Evolutionary conservation across 2,329 filamentous ascomycete species (phyloP).

Genomic region (Monilinia aucupariae): DNA sequence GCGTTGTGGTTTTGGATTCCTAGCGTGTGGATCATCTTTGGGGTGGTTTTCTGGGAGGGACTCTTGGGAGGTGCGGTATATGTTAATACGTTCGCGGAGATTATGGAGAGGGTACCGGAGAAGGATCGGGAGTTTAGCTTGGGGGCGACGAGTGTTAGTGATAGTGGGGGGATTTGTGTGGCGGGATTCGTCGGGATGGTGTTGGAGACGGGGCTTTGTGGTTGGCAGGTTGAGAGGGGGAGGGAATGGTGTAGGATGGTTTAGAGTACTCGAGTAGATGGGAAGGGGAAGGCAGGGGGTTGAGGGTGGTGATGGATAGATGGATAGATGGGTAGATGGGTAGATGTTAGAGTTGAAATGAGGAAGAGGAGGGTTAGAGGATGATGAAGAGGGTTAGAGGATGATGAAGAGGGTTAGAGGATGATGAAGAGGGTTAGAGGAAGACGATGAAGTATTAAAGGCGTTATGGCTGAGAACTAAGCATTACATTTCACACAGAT

Average conservation of each 20-base stretch:
- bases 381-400: neutral
- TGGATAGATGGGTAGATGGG: too few species aligned
- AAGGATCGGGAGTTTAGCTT: constrained; percentile 87
- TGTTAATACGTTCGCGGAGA: constrained; percentile 92
- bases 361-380: neutral
- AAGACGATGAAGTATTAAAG: neutral
- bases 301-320: neutral
- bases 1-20: constrained; percentile 77
- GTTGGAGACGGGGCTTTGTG: constrained; percentile 76
- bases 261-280: neutral
- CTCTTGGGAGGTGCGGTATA: constrained; percentile 87
- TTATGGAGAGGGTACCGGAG: constrained; percentile 72
- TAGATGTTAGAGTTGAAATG: too few species aligned
- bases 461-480: too few species aligned
- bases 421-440: neutral
- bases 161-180: constrained; percentile 84
- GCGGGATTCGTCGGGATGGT: constrained; percentile 79
- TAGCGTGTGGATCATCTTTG: constrained; percentile 77
- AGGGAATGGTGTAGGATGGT: constrained; percentile 60
- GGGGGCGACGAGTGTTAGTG: constrained; percentile 83
- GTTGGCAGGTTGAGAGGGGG: constrained; percentile 77
- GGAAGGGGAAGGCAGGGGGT: neutral
- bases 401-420: neutral
- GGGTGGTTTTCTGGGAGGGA: constrained; percentile 89
- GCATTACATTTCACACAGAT: too few species aligned